A percentile compares a stretch with the other conserved stretches of the same genome.
These are phyloP conservation scores for Colletotrichum ledebouriae DNA, from an alignment of 2,329 filamentous ascomycete species.

Conservation along the genomic window DNA sequence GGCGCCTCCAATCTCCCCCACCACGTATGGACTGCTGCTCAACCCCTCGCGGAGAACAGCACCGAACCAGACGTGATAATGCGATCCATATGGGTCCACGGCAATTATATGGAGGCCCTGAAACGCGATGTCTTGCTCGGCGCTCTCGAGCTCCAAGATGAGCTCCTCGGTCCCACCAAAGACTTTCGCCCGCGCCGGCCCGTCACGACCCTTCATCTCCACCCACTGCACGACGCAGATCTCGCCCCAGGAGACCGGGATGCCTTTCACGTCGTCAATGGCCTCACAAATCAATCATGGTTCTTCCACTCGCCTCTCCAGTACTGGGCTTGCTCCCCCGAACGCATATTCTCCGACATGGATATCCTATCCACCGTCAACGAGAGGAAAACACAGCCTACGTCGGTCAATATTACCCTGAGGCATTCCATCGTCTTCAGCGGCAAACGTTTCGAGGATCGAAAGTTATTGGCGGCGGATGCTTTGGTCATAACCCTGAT, in stretches of 20 bases:
- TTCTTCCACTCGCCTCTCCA: constrained; percentile 86
- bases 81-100: constrained; percentile 86
- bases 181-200: constrained; percentile 63
- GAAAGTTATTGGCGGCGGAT: constrained; percentile 78
- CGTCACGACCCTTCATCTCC: constrained; percentile 44
- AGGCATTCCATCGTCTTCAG: constrained; percentile 85
- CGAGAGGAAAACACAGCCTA: constrained; percentile 69
- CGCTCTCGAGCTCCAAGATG: constrained; percentile 78
- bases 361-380: constrained; percentile 80
- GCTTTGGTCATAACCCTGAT: constrained; percentile 83
- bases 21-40: constrained; percentile 85
- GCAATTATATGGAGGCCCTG: constrained; percentile 83
- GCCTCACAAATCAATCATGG: constrained; percentile 74
- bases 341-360: constrained; percentile 68
- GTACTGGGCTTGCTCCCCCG: constrained; percentile 80
- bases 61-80: constrained; percentile 79
- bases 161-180: constrained; percentile 72
- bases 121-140: constrained; percentile 73
- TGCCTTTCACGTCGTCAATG: constrained; percentile 70
- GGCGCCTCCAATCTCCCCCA: constrained; percentile 80
- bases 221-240: constrained; percentile 49
- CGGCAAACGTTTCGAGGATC: constrained; percentile 80
- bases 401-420: constrained; percentile 79
- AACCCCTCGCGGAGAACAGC: constrained; percentile 68
- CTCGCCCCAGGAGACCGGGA: constrained; percentile 64